phyloP scores from a whole-genome alignment of 2,329 filamentous ascomycete species.

The Trichoderma polysporum region DNA sequence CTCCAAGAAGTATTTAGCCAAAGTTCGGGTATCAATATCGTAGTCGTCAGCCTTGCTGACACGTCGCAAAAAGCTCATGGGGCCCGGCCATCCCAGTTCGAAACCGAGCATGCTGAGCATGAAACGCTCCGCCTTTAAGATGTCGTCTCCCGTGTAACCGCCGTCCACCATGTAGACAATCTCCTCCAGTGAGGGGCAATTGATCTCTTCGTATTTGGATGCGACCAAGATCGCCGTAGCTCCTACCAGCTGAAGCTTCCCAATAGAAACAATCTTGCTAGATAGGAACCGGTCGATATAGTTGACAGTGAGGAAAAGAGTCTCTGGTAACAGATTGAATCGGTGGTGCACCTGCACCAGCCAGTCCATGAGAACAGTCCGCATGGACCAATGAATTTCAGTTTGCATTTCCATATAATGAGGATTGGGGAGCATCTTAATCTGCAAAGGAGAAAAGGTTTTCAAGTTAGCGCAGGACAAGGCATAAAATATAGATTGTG shows the following conservation, averaged over 20 bases:
- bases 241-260: conserved; percentile 92
- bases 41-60: conserved; percentile 99
- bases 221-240: conserved; percentile 95
- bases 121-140: conserved; percentile 94
- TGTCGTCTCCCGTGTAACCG: conserved; percentile 85
- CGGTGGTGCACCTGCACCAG: conserved; percentile 92
- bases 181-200: conserved; percentile 90
- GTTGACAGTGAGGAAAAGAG: conserved; percentile 91
- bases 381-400: conserved; percentile 99
- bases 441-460: conserved; percentile 43
- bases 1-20: conserved; percentile 98
- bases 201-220: conserved; percentile 98
- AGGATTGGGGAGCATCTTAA: conserved; percentile 78
- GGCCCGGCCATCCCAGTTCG: conserved; percentile 95
- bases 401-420: conserved; percentile 97
- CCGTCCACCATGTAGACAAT: conserved; percentile 98
- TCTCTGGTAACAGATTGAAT: conserved; percentile 89
- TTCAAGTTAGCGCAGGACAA: background rate
- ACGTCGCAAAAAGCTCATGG: conserved; percentile 94
- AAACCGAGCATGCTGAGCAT: conserved; percentile 97
- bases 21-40: conserved; percentile 87
- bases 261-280: conserved; percentile 89
- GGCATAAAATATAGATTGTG: background rate
- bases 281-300: conserved; percentile 97
- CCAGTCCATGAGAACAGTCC: conserved; percentile 96